Base-by-base conservation (phyloP, 805 yeast genomes). In the Clavispora vitiphila region DNA sequence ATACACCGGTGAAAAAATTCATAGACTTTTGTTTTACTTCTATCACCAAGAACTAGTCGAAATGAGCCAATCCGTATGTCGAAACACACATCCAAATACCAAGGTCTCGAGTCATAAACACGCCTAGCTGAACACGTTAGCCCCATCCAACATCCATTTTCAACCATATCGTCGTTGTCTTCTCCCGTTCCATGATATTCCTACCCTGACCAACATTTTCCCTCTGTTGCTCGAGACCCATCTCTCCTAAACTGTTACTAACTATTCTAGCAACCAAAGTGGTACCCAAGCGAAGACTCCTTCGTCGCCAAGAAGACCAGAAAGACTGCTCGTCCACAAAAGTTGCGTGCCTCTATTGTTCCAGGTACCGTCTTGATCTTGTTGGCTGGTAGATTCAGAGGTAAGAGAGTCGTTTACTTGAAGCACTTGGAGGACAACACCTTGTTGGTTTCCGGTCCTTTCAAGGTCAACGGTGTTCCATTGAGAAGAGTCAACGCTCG, bases 401-500 rank as follows among this genome's bases (percentile, higher is more conserved):
- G 99, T 74, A 93, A 91, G 87, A 90, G 98, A 79, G 99, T 93
- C 63, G 98, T 91, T 56, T 86, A 85, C 85, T 83, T 91, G 72
- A 91, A 91, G 84, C 76, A 84, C 74, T 81, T 93, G 69, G 96
- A 89, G 77, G 98, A 93, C 83, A 87, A 88, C 88, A 91, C 97
- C 55, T 78, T 91, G 64, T 85, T 91, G 68, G 96, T 91, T 53
- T 77, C 96, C 50, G 99, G 99, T 71, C 99, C 99, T 65, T 93
- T 91, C 96, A 91, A 93, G 83, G 87, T 91, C 65, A 91, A 91
- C 78, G 99, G 99, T 80, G 99, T 91, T 60, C 98, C 99, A 72
- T 81, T 91, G 73, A 89, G 98, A 85, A 87, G 97, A 81, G 98
- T 91, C 61, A 93, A 91, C 74, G 83, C 97, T 62, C 87, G 96